Percentiles rank a stretch among this genome's conserved stretches.
These are phyloP conservation scores for Ampelomyces quisqualis DNA, from an alignment of 2,329 filamentous ascomycete genomes.

Conservation along the genomic window DNA sequence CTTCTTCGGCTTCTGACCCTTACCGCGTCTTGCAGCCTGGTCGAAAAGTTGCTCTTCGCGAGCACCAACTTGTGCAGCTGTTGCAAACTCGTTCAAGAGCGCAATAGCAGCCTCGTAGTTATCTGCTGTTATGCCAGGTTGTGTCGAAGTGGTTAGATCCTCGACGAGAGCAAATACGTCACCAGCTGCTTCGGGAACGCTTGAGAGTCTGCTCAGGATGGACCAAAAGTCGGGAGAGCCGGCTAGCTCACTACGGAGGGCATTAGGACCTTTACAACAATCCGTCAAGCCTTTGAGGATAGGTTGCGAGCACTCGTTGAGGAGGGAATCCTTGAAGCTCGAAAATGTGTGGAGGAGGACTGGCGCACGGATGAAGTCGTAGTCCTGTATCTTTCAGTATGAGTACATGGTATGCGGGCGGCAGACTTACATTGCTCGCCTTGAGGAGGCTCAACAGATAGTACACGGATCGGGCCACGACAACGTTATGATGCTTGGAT, in stretches of 20 bases:
- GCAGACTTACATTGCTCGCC: slow-evolving; percentile 71
- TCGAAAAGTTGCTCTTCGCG: slow-evolving; percentile 69
- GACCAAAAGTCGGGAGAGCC: slow-evolving; percentile 98
- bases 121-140: slow-evolving; percentile 84
- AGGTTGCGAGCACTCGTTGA: slow-evolving; percentile 73
- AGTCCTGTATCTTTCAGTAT: slow-evolving; percentile 63
- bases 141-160: slow-evolving; percentile 67
- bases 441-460: slow-evolving; percentile 82
- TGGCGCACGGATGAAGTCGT: slow-evolving; percentile 88
- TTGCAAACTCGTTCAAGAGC: slow-evolving; percentile 86
- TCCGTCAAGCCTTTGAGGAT: slow-evolving; percentile 76
- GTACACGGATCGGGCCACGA: slow-evolving; percentile 79
- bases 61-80: slow-evolving; percentile 72
- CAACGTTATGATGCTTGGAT: slow-evolving; percentile 75
- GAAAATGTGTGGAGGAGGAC: slow-evolving; percentile 90
- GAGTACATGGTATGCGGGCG: not conserved
- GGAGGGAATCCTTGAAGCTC: slow-evolving; percentile 73
- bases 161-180: slow-evolving; percentile 87
- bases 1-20: slow-evolving; percentile 53
- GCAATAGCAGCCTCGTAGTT: slow-evolving; percentile 89
- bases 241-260: slow-evolving; percentile 87
- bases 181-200: slow-evolving; percentile 67
- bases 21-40: slow-evolving; percentile 52
- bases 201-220: slow-evolving; percentile 74
- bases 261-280: slow-evolving; percentile 75